Base-by-base conservation (phyloP, 345 rosid genomes). In the Hibiscus mutabilis region DNA sequence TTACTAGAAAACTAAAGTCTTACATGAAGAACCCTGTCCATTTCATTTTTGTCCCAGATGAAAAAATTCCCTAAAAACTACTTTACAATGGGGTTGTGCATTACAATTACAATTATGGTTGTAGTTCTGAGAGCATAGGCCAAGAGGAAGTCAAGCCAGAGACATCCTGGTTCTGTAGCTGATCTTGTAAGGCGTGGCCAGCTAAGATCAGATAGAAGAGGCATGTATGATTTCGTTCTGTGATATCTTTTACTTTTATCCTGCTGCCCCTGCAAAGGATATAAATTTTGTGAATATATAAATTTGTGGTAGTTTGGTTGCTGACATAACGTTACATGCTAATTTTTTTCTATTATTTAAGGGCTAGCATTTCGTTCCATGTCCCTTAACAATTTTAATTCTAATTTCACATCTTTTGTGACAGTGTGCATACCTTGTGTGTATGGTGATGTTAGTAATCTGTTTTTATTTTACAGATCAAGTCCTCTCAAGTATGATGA, bases 101-200 rank as follows among this genome's bases (percentile, higher is more conserved):
- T 90, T 63, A 81, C 82, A 19, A 77, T 89, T 82, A 86, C 93
- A 58, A 70, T 88, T 60, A 42, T 90, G 72, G 51, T 86, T 51
- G 68, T 89, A 74, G 82, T 78, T 24, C 61, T 85, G 71, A 82
- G 96, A 77, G 82, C 74, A 19, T 79, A 60, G 47, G 71, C 76
- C n/a, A 72, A 67, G 6, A 83, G 87, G 77, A 84, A 81, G 81
- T 82, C 84, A 18, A 86, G 77, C 78, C 51, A 81, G 11, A 76
- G 72, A 42, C 85, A 25, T 58, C 81, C 87, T 60, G 97, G 99
- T 70, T 83, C 97, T 8, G 93, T 91, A 21, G 87, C 93, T 67
- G 99, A 94, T 83, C 97, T 94, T 73, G 99, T 94, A 70, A 90
- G 97, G 77, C 97, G 97, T 12, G 97, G 98, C 75, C 97, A 94